A percentile compares a stretch with the other conserved stretches of the same genome.
Evolutionary conservation across 1,139 yeast species (phyloP).

Genomic region (Lodderomyces metapsilosis): DNA sequence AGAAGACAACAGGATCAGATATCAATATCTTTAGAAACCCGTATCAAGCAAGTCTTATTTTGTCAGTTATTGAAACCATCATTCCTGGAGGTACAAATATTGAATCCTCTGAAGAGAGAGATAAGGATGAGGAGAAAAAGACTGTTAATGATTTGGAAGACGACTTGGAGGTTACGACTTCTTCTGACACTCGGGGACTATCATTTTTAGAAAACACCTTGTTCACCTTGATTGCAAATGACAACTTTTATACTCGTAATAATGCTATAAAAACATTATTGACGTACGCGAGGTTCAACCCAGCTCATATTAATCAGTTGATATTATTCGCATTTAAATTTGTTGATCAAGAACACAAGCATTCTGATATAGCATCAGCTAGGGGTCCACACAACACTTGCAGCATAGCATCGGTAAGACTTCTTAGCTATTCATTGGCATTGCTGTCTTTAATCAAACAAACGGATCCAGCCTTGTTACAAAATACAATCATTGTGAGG

Average conservation of each 20-base stretch:
- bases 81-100: constrained; percentile 41
- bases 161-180: constrained; percentile 16
- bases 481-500: constrained; percentile 42
- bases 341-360: constrained; percentile 34
- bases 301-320: constrained; percentile 38
- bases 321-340: constrained; percentile 32
- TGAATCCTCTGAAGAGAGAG: constrained; percentile 19
- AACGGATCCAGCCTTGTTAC: constrained; percentile 37
- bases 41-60: constrained; percentile 33
- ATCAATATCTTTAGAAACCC: constrained; percentile 26
- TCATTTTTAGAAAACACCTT: constrained; percentile 32
- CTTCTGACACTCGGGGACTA: constrained; percentile 20
- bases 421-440: constrained; percentile 36
- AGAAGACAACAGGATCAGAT: constrained; percentile 16
- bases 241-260: constrained; percentile 34
- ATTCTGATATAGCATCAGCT: constrained; percentile 16
- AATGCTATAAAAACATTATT: constrained; percentile 36
- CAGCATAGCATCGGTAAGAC: constrained; percentile 21
- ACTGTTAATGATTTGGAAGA: constrained; percentile 10
- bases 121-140: constrained; percentile 11
- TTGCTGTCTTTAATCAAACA: constrained; percentile 40
- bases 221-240: constrained; percentile 33
- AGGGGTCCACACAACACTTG: constrained; percentile 23
- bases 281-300: constrained; percentile 29
- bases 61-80: constrained; percentile 30